A percentile compares a stretch with the other conserved stretches of the same genome.
phyloP scores from a whole-genome alignment of 106 monocot species.

The Xerophyta viscosa region DNA sequence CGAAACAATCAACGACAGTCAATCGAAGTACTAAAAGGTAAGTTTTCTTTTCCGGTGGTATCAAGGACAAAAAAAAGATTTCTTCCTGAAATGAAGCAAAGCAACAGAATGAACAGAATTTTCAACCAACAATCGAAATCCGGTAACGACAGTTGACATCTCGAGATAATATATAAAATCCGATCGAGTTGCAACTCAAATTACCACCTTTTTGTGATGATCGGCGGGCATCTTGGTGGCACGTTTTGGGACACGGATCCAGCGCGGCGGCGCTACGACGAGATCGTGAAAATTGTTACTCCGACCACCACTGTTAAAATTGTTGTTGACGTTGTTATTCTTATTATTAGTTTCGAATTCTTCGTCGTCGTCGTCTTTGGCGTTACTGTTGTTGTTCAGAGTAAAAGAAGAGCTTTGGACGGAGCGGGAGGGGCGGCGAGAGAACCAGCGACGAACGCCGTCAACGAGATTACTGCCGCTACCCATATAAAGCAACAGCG shows the following conservation, averaged over 20 bases:
- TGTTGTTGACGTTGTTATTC: no score
- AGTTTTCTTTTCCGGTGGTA: no score
- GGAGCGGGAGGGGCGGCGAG: slow-evolving; percentile 6
- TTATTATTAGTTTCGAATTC: background rate
- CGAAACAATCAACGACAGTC: no score
- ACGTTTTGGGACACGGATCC: slow-evolving; percentile 19
- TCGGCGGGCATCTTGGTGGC: background rate
- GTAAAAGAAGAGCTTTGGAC: background rate
- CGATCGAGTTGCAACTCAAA: slow-evolving; percentile 6
- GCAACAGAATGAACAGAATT: no score
- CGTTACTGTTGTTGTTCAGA: background rate
- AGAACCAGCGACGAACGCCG: slow-evolving; percentile 25
- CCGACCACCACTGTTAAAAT: slow-evolving; percentile 2
- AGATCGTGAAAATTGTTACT: slow-evolving; percentile 5
- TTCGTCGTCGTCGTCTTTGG: background rate
- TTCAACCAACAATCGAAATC: no score
- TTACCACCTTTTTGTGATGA: slow-evolving; percentile 16
- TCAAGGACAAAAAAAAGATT: no score
- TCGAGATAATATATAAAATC: no score
- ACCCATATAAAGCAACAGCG: slow-evolving; percentile 24
- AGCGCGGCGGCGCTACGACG: no score
- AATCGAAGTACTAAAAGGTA: no score
- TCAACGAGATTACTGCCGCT: slow-evolving; percentile 13
- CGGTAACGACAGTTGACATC: no score
- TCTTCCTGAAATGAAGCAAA: no score